Evolutionary conservation across 116 monocot genomes (phyloP).

Genomic region (Cymodocea nodosa): DNA sequence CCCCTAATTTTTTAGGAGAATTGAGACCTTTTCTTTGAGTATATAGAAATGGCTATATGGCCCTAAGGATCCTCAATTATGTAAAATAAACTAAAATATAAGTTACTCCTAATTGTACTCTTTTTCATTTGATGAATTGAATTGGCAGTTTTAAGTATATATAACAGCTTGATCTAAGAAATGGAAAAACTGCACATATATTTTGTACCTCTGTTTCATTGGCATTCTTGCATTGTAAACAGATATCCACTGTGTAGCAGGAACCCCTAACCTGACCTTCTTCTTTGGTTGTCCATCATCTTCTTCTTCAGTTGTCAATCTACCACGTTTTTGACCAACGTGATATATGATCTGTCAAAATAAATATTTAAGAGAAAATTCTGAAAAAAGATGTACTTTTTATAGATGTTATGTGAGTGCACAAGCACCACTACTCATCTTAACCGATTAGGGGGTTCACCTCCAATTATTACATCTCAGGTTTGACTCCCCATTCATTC

Average conservation of each 20-base stretch:
- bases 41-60: too few species aligned
- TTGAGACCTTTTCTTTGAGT: too few species aligned
- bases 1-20: too few species aligned
- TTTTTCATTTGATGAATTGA: not conserved
- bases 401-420: not conserved
- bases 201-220: conserved; percentile 85
- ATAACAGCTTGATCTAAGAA: not conserved
- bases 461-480: too few species aligned
- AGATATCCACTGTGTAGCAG: conserved; percentile 93
- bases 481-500: too few species aligned
- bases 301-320: conserved; percentile 62
- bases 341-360: conserved; percentile 27
- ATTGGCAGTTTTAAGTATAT: too few species aligned
- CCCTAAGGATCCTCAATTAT: too few species aligned
- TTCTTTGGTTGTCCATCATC: conserved; percentile 67
- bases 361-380: not conserved
- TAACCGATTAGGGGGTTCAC: too few species aligned
- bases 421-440: too few species aligned
- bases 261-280: conserved; percentile 70
- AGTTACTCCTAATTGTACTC: too few species aligned
- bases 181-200: not conserved
- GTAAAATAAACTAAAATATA: too few species aligned
- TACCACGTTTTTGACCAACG: conserved; percentile 88
- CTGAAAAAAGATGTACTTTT: not conserved
- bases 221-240: conserved; percentile 84